A percentile compares a stretch with the other conserved stretches of the same genome.
Conservation (phyloP, 208 protist species). For the Hexamita inflata region DNA sequence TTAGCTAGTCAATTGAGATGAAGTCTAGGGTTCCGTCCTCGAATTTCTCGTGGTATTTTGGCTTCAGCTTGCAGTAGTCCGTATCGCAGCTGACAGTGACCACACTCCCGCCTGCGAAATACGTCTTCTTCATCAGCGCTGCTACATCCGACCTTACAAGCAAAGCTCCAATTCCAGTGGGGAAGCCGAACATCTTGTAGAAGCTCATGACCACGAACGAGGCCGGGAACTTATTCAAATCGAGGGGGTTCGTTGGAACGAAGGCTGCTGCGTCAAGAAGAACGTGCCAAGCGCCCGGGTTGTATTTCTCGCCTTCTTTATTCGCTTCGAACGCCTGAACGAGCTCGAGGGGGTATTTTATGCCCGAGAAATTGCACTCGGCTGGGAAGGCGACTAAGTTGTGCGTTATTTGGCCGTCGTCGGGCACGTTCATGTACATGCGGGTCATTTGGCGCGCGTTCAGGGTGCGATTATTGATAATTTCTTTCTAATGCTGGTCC, state of each 20-base stretch:
- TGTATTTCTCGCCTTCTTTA: not conserved
- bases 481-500: not conserved
- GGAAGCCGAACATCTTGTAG: slow-evolving; percentile 47
- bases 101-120: slow-evolving; percentile 39
- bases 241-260: slow-evolving; percentile 38
- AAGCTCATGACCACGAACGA: slow-evolving; percentile 41
- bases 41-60: slow-evolving; percentile 22
- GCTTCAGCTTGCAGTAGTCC: slow-evolving; percentile 32
- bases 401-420: not conserved
- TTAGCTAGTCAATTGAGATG: slow-evolving; percentile 11
- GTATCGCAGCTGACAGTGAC: slow-evolving; percentile 28
- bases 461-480: not conserved
- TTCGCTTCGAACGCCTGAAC: slow-evolving; percentile 31
- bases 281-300: slow-evolving; percentile 42
- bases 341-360: slow-evolving; percentile 46
- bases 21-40: slow-evolving; percentile 41
- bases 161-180: slow-evolving; percentile 40
- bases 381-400: slow-evolving; percentile 28
- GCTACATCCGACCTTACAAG: slow-evolving; percentile 29
- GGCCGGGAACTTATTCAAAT: slow-evolving; percentile 26
- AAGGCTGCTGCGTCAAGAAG: slow-evolving; percentile 56
- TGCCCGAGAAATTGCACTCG: slow-evolving; percentile 56
- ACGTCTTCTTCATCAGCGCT: slow-evolving; percentile 25
- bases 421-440: not conserved
- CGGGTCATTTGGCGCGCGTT: not conserved